Conservation (phyloP, 345 rosid species). For the Angophora floribunda region DNA sequence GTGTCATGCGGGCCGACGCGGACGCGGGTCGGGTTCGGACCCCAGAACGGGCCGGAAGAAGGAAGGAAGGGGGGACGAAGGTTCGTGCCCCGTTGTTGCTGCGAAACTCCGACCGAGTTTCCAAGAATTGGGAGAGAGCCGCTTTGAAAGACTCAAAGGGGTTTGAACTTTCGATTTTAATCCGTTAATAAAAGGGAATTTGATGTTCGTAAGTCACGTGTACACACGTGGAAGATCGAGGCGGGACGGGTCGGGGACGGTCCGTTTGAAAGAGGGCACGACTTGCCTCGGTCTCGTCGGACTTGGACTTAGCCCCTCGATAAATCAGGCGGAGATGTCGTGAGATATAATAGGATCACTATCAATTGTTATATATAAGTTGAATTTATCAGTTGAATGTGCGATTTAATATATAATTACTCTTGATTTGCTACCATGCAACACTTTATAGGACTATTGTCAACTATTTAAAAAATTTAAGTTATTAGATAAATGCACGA, state of each 20-base stretch:
- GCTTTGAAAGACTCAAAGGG: not conserved
- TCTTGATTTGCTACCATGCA: too few species aligned
- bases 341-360: too few species aligned
- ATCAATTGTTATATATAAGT: too few species aligned
- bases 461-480: too few species aligned
- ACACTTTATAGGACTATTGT: too few species aligned
- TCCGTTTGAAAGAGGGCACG: accelerated
- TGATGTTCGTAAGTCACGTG: not conserved
- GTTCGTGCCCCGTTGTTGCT: not conserved
- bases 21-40: not conserved
- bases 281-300: accelerated
- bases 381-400: too few species aligned
- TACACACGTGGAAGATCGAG: too few species aligned
- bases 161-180: not conserved
- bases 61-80: too few species aligned
- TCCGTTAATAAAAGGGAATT: not conserved
- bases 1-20: not conserved
- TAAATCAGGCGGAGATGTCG: not conserved
- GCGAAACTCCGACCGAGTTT: not conserved
- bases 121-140: not conserved
- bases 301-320: accelerated
- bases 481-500: too few species aligned
- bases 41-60: not conserved
- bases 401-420: too few species aligned
- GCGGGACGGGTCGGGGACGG: accelerated